Evolutionary conservation across 73 alveolate genomes (phyloP).

Genomic region (Uronychia setigera): DNA sequence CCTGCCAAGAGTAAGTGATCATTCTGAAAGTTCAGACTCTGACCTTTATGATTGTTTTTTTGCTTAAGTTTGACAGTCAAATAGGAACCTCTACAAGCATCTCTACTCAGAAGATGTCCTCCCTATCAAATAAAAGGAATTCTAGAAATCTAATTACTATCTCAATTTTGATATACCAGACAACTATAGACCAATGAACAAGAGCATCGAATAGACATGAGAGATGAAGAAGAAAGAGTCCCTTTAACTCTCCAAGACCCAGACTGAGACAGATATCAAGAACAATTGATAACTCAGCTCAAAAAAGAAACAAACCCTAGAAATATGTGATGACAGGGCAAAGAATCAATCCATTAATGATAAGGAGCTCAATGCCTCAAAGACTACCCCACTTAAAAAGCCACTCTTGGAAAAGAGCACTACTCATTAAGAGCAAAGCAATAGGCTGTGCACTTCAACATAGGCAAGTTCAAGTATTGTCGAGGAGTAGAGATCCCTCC

Average conservation of each 20-base stretch:
- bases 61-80: not conserved
- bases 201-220: not conserved
- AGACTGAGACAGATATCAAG: too few species aligned
- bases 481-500: too few species aligned
- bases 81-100: not conserved
- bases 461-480: too few species aligned
- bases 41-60: conserved; percentile 42
- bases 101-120: conserved; percentile 9
- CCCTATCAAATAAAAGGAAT: not conserved
- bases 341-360: not conserved
- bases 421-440: not conserved
- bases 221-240: too few species aligned
- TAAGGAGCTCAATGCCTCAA: not conserved
- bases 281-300: not conserved
- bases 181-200: not conserved
- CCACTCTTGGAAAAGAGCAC: not conserved
- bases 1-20: conserved; percentile 30
- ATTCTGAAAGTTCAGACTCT: conserved; percentile 11
- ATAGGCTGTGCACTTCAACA: too few species aligned
- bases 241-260: too few species aligned
- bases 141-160: conserved; percentile 1
- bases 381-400: not conserved
- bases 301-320: not conserved
- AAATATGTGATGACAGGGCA: not conserved
- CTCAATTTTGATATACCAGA: conserved; percentile 1